Conservation (phyloP, 2,329 filamentous ascomycete genomes). For the Penicillium sp. region DNA sequence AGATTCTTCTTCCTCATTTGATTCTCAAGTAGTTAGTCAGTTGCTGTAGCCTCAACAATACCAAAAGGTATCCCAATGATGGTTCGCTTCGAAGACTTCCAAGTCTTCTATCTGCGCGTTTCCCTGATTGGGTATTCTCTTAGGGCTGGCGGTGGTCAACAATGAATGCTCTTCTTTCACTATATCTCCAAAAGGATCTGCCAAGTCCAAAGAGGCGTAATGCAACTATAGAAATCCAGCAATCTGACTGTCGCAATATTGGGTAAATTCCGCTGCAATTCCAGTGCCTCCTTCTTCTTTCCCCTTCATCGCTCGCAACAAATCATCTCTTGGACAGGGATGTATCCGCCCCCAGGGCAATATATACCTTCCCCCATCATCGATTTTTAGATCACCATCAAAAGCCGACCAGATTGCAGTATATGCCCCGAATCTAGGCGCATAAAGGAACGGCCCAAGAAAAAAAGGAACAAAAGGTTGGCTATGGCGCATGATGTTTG, state of each 20-base stretch:
- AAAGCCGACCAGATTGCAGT: constrained; percentile 9
- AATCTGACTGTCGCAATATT: constrained; percentile 7
- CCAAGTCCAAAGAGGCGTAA: neutral
- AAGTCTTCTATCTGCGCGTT: too few species aligned
- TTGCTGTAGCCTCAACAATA: too few species aligned
- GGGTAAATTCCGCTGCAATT: constrained; percentile 11
- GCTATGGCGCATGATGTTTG: constrained; percentile 7
- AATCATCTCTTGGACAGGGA: constrained; percentile 2
- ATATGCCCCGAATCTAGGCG: constrained; percentile 6
- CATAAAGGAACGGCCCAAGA: constrained; percentile 2
- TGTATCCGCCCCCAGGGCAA: constrained; percentile 9
- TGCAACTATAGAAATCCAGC: neutral
- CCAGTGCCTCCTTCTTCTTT: constrained; percentile 4
- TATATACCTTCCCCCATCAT: constrained; percentile 8
- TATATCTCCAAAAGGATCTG: neutral
- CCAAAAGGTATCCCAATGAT: too few species aligned
- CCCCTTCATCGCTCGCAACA: constrained; percentile 5
- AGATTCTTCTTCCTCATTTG: too few species aligned
- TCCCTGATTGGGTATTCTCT: too few species aligned
- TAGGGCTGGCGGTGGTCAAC: neutral
- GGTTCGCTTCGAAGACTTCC: too few species aligned
- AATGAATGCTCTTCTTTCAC: neutral
- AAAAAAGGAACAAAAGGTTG: constrained; percentile 1
- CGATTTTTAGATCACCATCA: neutral
- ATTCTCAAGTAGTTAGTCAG: too few species aligned